Evolutionary conservation across 2,329 filamentous ascomycete species (phyloP), one percentile per base, ranked within the genome.

Genomic region (Penicillium capsulatum): DNA sequence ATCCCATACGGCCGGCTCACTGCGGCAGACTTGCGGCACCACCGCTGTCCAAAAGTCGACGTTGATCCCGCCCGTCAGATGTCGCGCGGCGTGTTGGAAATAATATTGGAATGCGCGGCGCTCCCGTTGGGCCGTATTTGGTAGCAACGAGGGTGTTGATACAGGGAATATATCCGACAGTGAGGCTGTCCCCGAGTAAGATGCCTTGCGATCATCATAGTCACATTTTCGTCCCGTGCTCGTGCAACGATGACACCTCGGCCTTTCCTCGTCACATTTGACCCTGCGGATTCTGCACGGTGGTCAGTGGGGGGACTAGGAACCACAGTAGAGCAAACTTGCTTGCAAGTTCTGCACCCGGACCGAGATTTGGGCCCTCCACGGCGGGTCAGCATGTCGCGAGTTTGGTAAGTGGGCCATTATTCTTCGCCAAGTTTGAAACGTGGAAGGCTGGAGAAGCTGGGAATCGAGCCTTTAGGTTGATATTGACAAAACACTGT

Each of bases 241-340:
- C 15, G 24, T n/a, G 17, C 44, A 47, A 11, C 44, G 41, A 16
- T 22, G 13, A 37, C 51, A 54, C 5, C 16, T 17, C 9, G 51
- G 51, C 33, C 37, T 48, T 46, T 51, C 44, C 44, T 60, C 51
- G 22, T 42, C 41, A 47, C 58, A 44, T 39, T 55, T 42, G 38
- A 60, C 42, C 37, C 34, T 43, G 17, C 45, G 36, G 33, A 48
- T 42, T 41, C 54, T 47, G 24, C 19, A 16, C 5, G 29, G 19
- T 22, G 4, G 10, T 39, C 13, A 44, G 29, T 13, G 16, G 3
- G 15, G 29, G 13, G 7, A 30, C 4, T 37, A 20, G 26, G 6
- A 33, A 7, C 6, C 8, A 17, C 13, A 26, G 14, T 5, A 8
- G 11, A 7, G 30, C 3, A 19, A 11, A 39, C 42, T 35, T 31